phyloP scores from a whole-genome alignment of 2,329 filamentous ascomycete species.

The Penicillium sp. region DNA sequence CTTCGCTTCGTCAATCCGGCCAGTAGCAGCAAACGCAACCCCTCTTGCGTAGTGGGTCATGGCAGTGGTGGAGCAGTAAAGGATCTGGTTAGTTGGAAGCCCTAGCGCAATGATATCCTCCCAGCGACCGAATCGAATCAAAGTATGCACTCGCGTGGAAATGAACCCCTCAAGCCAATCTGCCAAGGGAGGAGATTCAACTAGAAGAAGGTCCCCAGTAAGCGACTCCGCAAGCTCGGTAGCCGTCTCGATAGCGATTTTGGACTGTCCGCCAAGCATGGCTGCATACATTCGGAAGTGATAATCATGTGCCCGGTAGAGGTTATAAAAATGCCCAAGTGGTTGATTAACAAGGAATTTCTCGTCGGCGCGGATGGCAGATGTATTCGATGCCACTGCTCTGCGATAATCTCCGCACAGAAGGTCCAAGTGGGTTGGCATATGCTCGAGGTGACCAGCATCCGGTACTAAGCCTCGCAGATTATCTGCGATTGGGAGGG shows the following conservation, averaged over 20 bases:
- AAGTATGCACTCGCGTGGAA: constrained; percentile 68
- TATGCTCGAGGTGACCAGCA: constrained; percentile 73
- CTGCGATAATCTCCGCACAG: constrained; percentile 71
- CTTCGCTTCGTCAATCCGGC: constrained; percentile 58
- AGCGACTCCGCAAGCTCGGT: constrained; percentile 63
- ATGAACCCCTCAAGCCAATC: constrained; percentile 78
- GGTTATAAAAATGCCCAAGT: constrained; percentile 71
- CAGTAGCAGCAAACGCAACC: constrained; percentile 66
- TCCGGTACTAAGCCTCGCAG: constrained; percentile 71
- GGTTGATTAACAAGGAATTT: constrained; percentile 65
- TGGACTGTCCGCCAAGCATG: constrained; percentile 72
- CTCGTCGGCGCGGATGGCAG: constrained; percentile 70
- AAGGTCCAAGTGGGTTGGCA: constrained; percentile 78
- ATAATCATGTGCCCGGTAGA: constrained; percentile 75
- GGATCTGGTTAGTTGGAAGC: constrained; percentile 59
- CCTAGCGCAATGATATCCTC: constrained; percentile 64
- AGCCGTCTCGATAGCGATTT: constrained; percentile 65
- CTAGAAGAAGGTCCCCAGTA: constrained; percentile 62
- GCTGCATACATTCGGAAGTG: constrained; percentile 78
- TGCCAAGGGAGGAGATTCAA: constrained; percentile 68
- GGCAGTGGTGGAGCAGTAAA: constrained; percentile 73
- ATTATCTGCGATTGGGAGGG: constrained; percentile 62
- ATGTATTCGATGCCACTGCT: constrained; percentile 68
- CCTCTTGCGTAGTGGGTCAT: constrained; percentile 71
- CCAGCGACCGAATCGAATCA: constrained; percentile 76